Conservation (phyloP, 2,329 filamentous ascomycete genomes). For the Xylariaceae sp. region DNA sequence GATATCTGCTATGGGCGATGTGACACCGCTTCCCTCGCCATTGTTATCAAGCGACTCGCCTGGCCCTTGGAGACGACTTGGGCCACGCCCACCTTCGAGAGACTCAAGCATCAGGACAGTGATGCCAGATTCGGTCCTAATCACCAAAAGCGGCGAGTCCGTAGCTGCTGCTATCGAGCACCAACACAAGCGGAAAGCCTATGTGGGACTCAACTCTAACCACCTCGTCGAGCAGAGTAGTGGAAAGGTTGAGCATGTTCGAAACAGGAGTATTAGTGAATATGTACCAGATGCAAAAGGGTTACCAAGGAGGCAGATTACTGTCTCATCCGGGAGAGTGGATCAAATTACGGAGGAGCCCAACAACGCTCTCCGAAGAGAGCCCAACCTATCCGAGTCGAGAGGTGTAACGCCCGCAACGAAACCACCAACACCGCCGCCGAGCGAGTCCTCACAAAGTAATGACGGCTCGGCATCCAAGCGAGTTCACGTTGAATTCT, state of each 20-base stretch:
- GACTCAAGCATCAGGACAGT: constrained; percentile 39
- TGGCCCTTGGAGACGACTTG: constrained; percentile 62
- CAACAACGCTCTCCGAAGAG: constrained; percentile 60
- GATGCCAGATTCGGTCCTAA: constrained; percentile 46
- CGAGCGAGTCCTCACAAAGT: constrained; percentile 66
- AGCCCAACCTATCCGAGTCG: constrained; percentile 75
- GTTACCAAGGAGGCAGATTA: constrained; percentile 69
- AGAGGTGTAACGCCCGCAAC: constrained; percentile 67
- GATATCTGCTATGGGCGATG: constrained; percentile 71
- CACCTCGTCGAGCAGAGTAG: constrained; percentile 29
- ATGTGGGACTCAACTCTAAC: constrained; percentile 44
- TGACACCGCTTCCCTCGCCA: constrained; percentile 77
- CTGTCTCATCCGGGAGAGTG: constrained; percentile 63
- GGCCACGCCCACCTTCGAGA: constrained; percentile 46
- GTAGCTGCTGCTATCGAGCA: constrained; percentile 49
- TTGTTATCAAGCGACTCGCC: constrained; percentile 64
- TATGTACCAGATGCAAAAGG: constrained; percentile 73
- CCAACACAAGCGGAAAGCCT: constrained; percentile 57
- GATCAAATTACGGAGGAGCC: constrained; percentile 35
- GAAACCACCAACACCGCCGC: constrained; percentile 75
- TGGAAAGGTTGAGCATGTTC: constrained; percentile 48
- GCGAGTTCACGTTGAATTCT: constrained; percentile 56
- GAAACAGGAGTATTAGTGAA: constrained; percentile 85
- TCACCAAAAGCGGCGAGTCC: constrained; percentile 51
- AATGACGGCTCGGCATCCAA: constrained; percentile 42